phyloP scores from a whole-genome alignment of 176 grass and related monocot species.

The Cymbopogon citratus region DNA sequence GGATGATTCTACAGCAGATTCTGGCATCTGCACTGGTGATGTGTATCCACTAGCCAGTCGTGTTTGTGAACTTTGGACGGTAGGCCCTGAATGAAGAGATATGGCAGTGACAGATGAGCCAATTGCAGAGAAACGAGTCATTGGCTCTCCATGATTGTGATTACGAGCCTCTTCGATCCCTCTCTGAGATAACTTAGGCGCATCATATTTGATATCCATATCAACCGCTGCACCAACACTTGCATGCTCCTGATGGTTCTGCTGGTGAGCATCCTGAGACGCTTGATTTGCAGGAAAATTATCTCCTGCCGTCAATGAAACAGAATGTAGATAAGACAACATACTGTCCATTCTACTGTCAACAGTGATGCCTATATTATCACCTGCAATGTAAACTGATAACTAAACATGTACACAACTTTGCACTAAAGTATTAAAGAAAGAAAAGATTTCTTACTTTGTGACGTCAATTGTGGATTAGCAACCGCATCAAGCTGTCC shows the following conservation, averaged over 20 bases:
- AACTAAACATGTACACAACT: constrained; percentile 30
- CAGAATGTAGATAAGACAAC: constrained; percentile 71
- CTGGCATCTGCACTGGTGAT: constrained; percentile 36
- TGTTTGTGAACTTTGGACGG: constrained; percentile 38
- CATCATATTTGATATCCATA: constrained; percentile 41
- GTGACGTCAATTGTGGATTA: constrained; percentile 34
- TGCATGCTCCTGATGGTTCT: constrained; percentile 35
- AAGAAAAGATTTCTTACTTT: constrained; percentile 48
- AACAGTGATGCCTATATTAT: constrained; percentile 42
- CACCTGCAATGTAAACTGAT: constrained; percentile 46
- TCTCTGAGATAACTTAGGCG: constrained; percentile 28
- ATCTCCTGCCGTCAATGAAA: constrained; percentile 68
- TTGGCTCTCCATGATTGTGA: constrained; percentile 42
- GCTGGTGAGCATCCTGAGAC: constrained; percentile 13
- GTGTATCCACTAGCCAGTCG: constrained; percentile 11
- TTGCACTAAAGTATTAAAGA: not conserved
- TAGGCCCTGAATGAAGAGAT: constrained; percentile 47
- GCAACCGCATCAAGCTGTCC: constrained; percentile 15
- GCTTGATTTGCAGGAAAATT: constrained; percentile 37
- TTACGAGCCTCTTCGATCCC: constrained; percentile 31
- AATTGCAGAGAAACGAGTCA: constrained; percentile 56
- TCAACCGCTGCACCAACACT: constrained; percentile 17
- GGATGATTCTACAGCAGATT: constrained; percentile 37
- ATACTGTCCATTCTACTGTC: constrained; percentile 66
- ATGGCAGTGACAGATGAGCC: constrained; percentile 53